These are phyloP conservation scores for Acer saccharum DNA, from an alignment of 345 rosid genomes.

Conservation along the genomic window DNA sequence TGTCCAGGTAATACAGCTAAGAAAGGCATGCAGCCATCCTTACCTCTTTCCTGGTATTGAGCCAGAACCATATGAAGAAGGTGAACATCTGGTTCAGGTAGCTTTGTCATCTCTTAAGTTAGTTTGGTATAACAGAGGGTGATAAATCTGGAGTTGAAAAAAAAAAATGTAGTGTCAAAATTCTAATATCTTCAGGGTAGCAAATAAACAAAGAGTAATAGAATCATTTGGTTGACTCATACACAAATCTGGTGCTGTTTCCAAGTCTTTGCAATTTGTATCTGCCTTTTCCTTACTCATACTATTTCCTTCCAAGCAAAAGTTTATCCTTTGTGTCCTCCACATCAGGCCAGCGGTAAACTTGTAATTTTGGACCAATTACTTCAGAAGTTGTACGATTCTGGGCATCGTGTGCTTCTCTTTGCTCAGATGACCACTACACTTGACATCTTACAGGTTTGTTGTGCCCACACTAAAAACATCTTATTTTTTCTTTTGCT, in stretches of 20 bases:
- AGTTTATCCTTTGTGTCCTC: slow-evolving; percentile 8
- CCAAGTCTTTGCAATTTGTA: slow-evolving; percentile 4
- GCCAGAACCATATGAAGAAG: slow-evolving; percentile 92
- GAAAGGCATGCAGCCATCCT: slow-evolving; percentile 96
- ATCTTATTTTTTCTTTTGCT: slow-evolving; percentile 10
- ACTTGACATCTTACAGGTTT: slow-evolving; percentile 89
- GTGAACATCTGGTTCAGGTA: slow-evolving; percentile 94
- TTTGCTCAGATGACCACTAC: slow-evolving; percentile 94
- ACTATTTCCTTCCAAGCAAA: neutral
- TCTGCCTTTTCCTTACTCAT: neutral
- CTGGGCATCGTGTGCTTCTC: slow-evolving; percentile 83
- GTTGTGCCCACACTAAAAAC: neutral
- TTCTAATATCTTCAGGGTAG: neutral
- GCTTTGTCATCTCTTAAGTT: slow-evolving; percentile 15
- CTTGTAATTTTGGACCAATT: slow-evolving; percentile 73
- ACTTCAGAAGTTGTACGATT: slow-evolving; percentile 57
- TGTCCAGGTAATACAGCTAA: slow-evolving; percentile 74
- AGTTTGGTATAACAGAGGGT: neutral
- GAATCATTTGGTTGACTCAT: neutral
- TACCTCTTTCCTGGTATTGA: slow-evolving; percentile 94
- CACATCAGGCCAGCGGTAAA: slow-evolving; percentile 80
- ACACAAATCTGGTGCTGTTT: neutral
- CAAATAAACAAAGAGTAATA: neutral
- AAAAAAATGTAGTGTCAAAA: too few species aligned
- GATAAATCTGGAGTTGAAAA: neutral